phyloP scores from a whole-genome alignment of 2,329 filamentous ascomycete genomes.

The Penicillium verrucosum region DNA sequence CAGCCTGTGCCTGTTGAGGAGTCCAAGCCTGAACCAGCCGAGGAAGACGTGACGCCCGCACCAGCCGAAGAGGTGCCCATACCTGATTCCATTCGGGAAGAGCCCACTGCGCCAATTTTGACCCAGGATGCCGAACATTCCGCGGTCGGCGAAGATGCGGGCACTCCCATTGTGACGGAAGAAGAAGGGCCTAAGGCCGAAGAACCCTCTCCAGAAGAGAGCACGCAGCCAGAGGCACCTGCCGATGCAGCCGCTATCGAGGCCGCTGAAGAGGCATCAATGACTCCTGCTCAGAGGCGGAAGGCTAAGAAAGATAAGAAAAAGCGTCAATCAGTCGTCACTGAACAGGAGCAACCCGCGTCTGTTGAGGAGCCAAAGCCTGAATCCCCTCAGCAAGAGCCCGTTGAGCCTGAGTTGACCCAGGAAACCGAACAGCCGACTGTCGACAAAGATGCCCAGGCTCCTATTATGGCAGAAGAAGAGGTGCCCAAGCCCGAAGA shows the following conservation, averaged over 20 bases:
- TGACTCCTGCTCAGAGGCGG: slow-evolving; percentile 17
- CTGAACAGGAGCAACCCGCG: not conserved
- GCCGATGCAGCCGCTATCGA: not conserved
- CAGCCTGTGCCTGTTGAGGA: not conserved
- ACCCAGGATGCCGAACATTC: not conserved
- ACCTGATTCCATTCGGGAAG: not conserved
- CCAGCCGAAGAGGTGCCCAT: not conserved
- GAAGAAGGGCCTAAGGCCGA: slow-evolving; percentile 4
- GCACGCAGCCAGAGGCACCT: not conserved
- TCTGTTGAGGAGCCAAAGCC: slow-evolving; percentile 1
- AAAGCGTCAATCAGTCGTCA: slow-evolving; percentile 21
- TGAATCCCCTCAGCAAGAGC: not conserved
- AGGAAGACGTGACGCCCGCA: not conserved
- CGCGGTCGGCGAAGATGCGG: not conserved
- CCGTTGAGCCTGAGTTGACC: not conserved
- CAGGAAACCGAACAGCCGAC: not conserved
- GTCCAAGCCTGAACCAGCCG: not conserved
- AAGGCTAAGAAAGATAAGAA: slow-evolving; percentile 24
- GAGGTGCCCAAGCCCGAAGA: slow-evolving; percentile 6
- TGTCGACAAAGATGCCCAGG: not conserved
- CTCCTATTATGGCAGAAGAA: slow-evolving; percentile 2
- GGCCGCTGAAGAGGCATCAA: slow-evolving; percentile 4
- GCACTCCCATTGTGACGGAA: not conserved
- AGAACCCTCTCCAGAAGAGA: not conserved
- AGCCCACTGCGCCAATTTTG: not conserved